Evolutionary conservation across 83 land plant species (phyloP), one percentile per base, ranked within the genome.

Genomic region (Larix sibirica): DNA sequence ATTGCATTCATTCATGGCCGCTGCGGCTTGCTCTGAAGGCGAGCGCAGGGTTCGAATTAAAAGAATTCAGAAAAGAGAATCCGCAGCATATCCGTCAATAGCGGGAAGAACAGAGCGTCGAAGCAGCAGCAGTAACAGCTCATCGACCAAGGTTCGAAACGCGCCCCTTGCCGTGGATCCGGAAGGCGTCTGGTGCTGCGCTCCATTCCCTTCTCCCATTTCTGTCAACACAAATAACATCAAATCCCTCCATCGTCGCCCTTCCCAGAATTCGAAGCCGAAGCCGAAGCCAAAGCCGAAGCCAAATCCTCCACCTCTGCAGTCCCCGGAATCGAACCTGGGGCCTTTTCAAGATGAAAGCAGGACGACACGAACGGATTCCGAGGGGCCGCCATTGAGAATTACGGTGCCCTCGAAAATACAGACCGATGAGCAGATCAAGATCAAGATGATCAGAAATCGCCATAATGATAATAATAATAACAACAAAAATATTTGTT

Each of bases 181-280:
- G 9, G 61, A 54, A 24, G 63, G 80, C 80, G 28, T 78, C 38
- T 78, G 80, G 80, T 78, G 80, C 36, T 78, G 80, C 5, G 62
- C 80, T 1, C 63, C 63, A 8, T 59, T 33, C 33, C 62, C 80
- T 59, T 54, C 63, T 24, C 63, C 80, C 21, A 59, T 59, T 18
- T 33, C 80, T 31, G 80, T 59, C 68, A 65, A n/a, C n/a, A 78
- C 61, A 17, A 78, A 59, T 10, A 59, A 54, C 56, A 26, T 77
- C 4, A 54, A 21, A 47, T 33, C 36, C 12, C 62, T 59, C 36
- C 31, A 26, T 21, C 38, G 28, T 59, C n/a, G 31, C 36, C 2
- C 68, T 65, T 24, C 21, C 17, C 68, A 65, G 26, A 65, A 24
- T 65, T 65, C 68, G 26, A 65, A 24, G 68, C 26, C 68, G 20